phyloP scores from a whole-genome alignment of 176 grass and related monocot genomes.

The Chrysopogon serrulatus region DNA sequence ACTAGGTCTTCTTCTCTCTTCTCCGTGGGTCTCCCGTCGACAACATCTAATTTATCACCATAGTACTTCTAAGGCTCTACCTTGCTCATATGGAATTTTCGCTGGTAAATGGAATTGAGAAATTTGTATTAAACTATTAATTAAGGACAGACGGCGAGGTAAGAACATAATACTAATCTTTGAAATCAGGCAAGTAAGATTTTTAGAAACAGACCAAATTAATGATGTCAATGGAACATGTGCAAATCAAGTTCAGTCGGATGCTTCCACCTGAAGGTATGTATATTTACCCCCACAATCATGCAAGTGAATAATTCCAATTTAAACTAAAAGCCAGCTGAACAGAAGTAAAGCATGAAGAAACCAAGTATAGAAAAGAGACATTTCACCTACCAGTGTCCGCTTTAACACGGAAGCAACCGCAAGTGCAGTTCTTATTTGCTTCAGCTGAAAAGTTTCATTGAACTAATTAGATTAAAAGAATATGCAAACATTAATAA shows the following conservation, averaged over 20 bases:
- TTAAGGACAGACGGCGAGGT: not conserved
- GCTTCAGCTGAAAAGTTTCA: slow-evolving; percentile 74
- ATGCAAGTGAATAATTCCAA: not conserved
- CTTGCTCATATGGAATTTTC: not conserved
- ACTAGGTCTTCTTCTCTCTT: too few species aligned
- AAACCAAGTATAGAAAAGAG: not conserved
- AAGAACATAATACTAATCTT: not conserved
- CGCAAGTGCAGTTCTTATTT: slow-evolving; percentile 84
- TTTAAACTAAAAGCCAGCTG: not conserved
- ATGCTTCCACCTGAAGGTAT: not conserved
- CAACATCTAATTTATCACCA: not conserved
- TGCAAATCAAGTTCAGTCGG: not conserved
- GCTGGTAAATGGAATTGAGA: not conserved
- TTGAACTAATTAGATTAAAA: slow-evolving; percentile 34
- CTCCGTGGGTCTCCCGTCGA: too few species aligned
- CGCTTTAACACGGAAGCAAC: slow-evolving; percentile 76
- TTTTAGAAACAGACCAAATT: not conserved
- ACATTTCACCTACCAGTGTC: slow-evolving; percentile 70
- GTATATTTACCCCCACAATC: not conserved
- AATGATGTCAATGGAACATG: not conserved
- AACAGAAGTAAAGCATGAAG: slow-evolving; percentile 15
- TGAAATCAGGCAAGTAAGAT: not conserved
- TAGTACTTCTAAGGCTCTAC: not conserved
- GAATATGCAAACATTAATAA: not conserved
- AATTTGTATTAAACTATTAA: slow-evolving; percentile 10